Evolutionary conservation across 164 flowering plant species (phyloP).

Genomic region (Chloranthus sessilifolius): DNA sequence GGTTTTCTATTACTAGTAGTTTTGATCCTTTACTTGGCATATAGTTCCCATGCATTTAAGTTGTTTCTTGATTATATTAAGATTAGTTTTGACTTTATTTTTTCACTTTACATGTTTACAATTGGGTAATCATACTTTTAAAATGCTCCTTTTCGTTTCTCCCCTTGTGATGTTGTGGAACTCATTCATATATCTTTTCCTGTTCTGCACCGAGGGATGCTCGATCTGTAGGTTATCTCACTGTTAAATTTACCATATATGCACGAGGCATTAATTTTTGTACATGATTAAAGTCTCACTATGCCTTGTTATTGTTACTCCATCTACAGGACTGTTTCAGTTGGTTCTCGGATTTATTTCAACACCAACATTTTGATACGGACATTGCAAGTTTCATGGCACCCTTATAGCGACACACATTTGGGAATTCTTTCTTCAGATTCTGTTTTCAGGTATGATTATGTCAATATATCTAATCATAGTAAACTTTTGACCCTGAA

Average conservation of each 20-base stretch:
- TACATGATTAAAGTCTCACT: conserved; percentile 2
- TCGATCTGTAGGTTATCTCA: not conserved
- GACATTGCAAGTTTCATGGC: conserved; percentile 60
- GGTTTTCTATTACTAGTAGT: not conserved
- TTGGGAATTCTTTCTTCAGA: conserved; percentile 87
- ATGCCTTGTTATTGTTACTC: conserved; percentile 1
- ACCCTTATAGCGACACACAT: conserved; percentile 78
- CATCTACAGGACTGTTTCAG: conserved; percentile 56
- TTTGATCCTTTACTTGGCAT: not conserved
- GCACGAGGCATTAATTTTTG: too few relatives aligned
- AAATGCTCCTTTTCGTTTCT: not conserved
- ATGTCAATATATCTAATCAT: too few relatives aligned
- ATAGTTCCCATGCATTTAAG: not conserved
- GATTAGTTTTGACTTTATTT: not conserved
- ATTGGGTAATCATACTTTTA: too few relatives aligned
- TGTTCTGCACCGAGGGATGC: not conserved
- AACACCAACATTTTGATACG: conserved; percentile 36
- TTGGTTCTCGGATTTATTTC: conserved; percentile 57
- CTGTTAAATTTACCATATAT: not conserved
- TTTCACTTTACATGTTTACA: not conserved
- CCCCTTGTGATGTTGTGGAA: not conserved
- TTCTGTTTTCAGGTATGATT: conserved; percentile 79
- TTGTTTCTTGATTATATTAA: too few relatives aligned
- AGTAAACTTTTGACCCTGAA: too few relatives aligned
- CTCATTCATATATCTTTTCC: not conserved